Percentiles rank a stretch among this genome's conserved stretches.
phyloP scores from a whole-genome alignment of 306 rosid genomes.

The Dryas alaskensis region DNA sequence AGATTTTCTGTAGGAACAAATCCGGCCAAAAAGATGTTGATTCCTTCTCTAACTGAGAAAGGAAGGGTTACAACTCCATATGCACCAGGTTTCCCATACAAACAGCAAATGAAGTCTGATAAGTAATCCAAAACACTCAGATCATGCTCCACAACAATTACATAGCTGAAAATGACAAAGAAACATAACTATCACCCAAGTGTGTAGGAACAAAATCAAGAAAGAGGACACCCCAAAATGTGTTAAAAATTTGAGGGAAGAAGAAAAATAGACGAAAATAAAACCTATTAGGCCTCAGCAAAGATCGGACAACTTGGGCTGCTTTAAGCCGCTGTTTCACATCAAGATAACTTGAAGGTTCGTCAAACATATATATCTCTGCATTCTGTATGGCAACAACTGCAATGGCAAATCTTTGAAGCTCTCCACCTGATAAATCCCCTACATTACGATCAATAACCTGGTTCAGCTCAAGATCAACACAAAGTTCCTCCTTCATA shows the following conservation, averaged over 20 bases:
- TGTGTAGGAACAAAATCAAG: neutral
- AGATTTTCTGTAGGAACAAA: conserved; percentile 98
- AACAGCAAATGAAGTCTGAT: conserved; percentile 97
- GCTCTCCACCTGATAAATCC: conserved; percentile 97
- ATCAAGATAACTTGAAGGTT: conserved; percentile 97
- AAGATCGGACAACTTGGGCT: conserved; percentile 85
- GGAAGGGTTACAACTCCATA: conserved; percentile 99
- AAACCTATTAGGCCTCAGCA: conserved; percentile 89
- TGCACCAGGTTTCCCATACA: conserved; percentile 98
- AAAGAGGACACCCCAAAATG: neutral
- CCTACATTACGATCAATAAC: conserved; percentile 95
- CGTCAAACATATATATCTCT: conserved; percentile 96
- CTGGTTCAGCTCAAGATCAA: conserved; percentile 85
- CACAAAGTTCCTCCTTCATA: conserved; percentile 63
- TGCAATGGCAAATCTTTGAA: conserved; percentile 98
- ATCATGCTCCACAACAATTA: conserved; percentile 98
- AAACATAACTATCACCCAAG: conserved; percentile 6
- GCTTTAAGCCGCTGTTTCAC: conserved; percentile 97
- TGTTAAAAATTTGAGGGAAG: neutral
- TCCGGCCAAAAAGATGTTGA: conserved; percentile 95
- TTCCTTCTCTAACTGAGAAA: conserved; percentile 99
- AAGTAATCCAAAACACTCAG: conserved; percentile 97
- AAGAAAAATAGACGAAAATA: conserved; percentile 13
- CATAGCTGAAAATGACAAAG: conserved; percentile 66
- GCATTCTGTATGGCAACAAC: conserved; percentile 94